phyloP scores from a whole-genome alignment of 371 early-diverging fungal genomes.

The Thermomucor indicae-seudaticae region DNA sequence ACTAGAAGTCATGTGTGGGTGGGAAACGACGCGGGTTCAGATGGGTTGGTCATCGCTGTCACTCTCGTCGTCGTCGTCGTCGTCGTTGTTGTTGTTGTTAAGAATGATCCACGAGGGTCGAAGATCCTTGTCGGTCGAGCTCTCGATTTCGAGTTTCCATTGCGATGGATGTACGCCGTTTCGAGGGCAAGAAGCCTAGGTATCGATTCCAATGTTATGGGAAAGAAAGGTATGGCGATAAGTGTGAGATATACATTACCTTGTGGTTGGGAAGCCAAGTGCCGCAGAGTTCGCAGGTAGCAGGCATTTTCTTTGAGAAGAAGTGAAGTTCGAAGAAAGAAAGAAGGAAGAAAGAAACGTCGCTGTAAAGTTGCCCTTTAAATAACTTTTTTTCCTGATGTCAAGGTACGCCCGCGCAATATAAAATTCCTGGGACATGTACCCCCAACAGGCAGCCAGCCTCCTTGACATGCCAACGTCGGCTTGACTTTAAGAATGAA shows the following conservation, averaged over 20 bases:
- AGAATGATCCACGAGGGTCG: not conserved
- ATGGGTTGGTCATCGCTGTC: not conserved
- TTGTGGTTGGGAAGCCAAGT: constrained; percentile 22
- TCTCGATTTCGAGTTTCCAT: constrained; percentile 8
- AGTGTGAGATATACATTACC: constrained; percentile 6
- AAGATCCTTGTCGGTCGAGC: not conserved
- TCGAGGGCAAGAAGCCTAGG: constrained; percentile 19
- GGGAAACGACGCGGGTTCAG: not conserved
- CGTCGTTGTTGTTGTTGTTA: not conserved
- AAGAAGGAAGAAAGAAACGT: not conserved
- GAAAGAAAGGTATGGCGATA: not conserved
- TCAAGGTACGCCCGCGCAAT: no score
- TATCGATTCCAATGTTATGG: not conserved
- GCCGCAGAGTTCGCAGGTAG: constrained; percentile 30
- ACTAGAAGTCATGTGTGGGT: not conserved
- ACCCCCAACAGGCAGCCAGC: no score
- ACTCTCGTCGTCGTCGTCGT: not conserved
- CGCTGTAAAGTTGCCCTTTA: not conserved
- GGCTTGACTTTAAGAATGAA: no score
- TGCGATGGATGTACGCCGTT: constrained; percentile 27
- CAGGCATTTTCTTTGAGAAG: constrained; percentile 5
- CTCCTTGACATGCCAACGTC: no score
- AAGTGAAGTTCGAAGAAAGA: not conserved
- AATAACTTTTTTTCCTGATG: not conserved
- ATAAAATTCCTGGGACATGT: no score